Evolutionary conservation across 1,284 basidiomycete genomes (phyloP), one percentile per base, ranked within the genome.

Genomic region (Xerocomus amazonicus): DNA sequence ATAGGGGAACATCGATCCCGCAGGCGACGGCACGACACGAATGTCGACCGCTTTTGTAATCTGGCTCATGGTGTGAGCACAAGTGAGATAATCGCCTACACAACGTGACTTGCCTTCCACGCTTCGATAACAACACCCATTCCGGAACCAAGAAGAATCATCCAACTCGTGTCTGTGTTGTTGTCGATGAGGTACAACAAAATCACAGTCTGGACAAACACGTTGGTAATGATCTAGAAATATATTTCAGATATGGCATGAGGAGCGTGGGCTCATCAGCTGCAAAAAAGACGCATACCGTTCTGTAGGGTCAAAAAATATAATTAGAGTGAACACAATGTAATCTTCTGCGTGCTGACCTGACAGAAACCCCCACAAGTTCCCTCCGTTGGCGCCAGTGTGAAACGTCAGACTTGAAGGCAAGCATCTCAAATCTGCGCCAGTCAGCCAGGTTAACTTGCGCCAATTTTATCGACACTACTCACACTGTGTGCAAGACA

Each of bases 341-440:
- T 17, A 45, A 54, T 54, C 52, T 12, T 31, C 14, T 9, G 34
- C 29, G 49, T 38, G 47, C 58, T 60, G 57, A 88, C 87, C 87
- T 79, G 57, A 91, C 78, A 51, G 89, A 91, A 19, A 91, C 87
- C n/a, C 88, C 88, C 47, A 84, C 82, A 70, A 91, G 80, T 62
- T 91, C 89, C 53, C 95, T 87, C 74, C 89, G 96, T 59, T 93
- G 84, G 45, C 91, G 79, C 95, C 95, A 98, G 70, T 98, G 95
- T 31, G 84, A 81, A 41, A 99, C 92, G 63, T 98, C 95, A 31
- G 83, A 88, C 64, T 88, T 92, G 79, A 97, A 97, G 3, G 94
- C 94, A 41, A 97, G 74, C 80, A 97, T 90, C 72, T 97, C 92
- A 67, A 96, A 96, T 31, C 87, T 90, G 55, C 51, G 39, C 36